These are phyloP conservation scores for Pseudovirgaria hyperparasitica DNA, from an alignment of 2,329 filamentous ascomycete species.

Conservation along the genomic window DNA sequence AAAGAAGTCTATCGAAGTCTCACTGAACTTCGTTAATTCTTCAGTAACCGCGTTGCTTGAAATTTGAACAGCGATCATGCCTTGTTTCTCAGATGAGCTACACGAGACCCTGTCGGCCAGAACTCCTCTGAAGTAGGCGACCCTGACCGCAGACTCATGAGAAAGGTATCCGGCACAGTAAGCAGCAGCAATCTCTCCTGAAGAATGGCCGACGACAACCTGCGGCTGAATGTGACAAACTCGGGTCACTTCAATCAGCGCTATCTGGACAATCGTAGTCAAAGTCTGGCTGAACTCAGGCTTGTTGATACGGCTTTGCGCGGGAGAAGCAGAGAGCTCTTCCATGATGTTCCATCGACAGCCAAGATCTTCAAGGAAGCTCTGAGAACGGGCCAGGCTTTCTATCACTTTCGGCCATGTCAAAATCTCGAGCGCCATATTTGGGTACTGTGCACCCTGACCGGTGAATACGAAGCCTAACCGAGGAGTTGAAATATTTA, in stretches of 20 bases:
- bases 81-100: background rate
- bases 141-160: constrained; percentile 1
- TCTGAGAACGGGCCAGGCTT: background rate
- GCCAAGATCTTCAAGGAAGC: constrained; percentile 2
- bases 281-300: constrained; percentile 5
- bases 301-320: constrained; percentile 1
- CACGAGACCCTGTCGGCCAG: constrained; percentile 1
- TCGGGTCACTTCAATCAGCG: constrained; percentile 1
- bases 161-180: constrained; percentile 4
- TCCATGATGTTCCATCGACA: constrained; percentile 4
- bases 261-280: constrained; percentile 6
- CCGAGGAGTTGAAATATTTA: too few relatives aligned
- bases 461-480: constrained; percentile 10
- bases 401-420: background rate
- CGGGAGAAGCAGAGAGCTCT: constrained; percentile 1
- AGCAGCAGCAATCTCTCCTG: constrained; percentile 7
- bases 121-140: constrained; percentile 3
- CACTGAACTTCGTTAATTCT: too few relatives aligned
- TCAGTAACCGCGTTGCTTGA: background rate
- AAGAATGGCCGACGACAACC: constrained; percentile 6
- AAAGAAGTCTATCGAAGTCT: too few relatives aligned
- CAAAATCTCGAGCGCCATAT: constrained; percentile 5
- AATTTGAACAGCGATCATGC: background rate
- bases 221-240: constrained; percentile 2
- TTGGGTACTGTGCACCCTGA: constrained; percentile 7